A percentile compares a stretch with the other conserved stretches of the same genome.
Conservation (phyloP, 2,329 filamentous ascomycete species). For the Dothidotthia symphoricarpi region DNA sequence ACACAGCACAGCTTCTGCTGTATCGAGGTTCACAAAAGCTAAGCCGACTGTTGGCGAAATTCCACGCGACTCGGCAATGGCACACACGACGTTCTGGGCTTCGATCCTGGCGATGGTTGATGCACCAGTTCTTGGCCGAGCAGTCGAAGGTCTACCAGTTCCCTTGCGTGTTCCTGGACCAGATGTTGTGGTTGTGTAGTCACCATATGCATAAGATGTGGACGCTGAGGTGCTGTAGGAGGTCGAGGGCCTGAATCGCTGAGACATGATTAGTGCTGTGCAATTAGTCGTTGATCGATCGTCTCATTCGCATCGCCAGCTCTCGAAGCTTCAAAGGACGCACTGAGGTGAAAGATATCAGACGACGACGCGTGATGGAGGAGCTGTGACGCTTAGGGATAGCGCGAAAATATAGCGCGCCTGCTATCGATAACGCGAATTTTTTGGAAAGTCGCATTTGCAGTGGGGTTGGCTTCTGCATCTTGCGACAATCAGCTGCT, state of each 20-base stretch:
- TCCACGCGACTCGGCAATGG: constrained; percentile 82
- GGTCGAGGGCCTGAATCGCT: constrained; percentile 23
- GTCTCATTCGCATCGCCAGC: constrained; percentile 1
- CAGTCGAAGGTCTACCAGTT: constrained; percentile 45
- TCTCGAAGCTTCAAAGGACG: not conserved
- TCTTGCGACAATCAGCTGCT: not conserved
- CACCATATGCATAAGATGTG: constrained; percentile 37
- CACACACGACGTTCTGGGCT: constrained; percentile 77
- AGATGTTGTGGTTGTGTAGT: constrained; percentile 39
- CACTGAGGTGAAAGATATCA: not conserved
- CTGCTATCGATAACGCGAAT: constrained; percentile 28
- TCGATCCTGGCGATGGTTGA: constrained; percentile 59
- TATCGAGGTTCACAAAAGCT: constrained; percentile 82
- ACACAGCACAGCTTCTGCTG: constrained; percentile 79
- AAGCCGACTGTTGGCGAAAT: constrained; percentile 81
- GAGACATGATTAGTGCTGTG: constrained; percentile 30
- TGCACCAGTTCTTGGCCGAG: constrained; percentile 53
- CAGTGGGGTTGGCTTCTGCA: constrained; percentile 8
- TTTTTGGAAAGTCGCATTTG: constrained; percentile 12
- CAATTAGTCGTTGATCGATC: constrained; percentile 21
- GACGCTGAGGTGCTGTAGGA: constrained; percentile 34
- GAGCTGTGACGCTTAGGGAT: not conserved
- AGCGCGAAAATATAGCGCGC: constrained; percentile 14
- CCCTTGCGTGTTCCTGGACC: constrained; percentile 34
- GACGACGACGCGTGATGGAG: constrained; percentile 8